These are phyloP conservation scores for Paradendryphiella salina DNA, from an alignment of 2,329 filamentous ascomycete genomes.

Conservation along the genomic window DNA sequence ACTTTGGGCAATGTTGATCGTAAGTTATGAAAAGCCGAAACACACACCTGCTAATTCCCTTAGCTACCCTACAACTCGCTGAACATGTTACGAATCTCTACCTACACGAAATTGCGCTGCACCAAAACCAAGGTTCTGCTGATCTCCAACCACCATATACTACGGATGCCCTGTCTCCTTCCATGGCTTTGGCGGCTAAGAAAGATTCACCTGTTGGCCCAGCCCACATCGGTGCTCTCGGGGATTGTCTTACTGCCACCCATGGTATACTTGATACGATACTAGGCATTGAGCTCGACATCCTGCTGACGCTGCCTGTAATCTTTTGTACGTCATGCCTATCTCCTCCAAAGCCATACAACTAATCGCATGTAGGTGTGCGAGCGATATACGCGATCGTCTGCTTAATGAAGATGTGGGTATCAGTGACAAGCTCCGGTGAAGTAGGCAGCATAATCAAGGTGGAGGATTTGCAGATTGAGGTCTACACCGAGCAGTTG, in stretches of 20 bases:
- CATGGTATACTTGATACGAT: constrained; percentile 55
- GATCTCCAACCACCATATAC: constrained; percentile 53
- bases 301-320: constrained; percentile 49
- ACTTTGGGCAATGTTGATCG: constrained; percentile 44
- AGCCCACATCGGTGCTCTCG: constrained; percentile 53
- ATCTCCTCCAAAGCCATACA: constrained; percentile 13
- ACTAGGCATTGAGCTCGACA: constrained; percentile 53
- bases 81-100: constrained; percentile 56
- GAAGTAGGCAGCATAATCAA: constrained; percentile 56
- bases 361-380: constrained; percentile 47
- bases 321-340: constrained; percentile 48
- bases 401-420: constrained; percentile 63
- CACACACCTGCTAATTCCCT: constrained; percentile 5
- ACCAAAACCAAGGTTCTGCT: constrained; percentile 48
- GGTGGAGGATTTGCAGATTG: constrained; percentile 53
- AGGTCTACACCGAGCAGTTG: constrained; percentile 52
- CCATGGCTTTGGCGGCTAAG: constrained; percentile 44
- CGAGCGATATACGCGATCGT: constrained; percentile 61
- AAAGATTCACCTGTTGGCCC: constrained; percentile 50
- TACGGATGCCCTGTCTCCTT: constrained; percentile 47
- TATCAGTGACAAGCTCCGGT: constrained; percentile 55
- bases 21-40: constrained; percentile 20
- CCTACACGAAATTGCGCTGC: constrained; percentile 56
- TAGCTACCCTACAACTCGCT: constrained; percentile 49
- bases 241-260: constrained; percentile 52